Evolutionary conservation across 2,329 filamentous ascomycete species (phyloP), one percentile per base, ranked within the genome.

Genomic region (Pseudocercospora fuligena): DNA sequence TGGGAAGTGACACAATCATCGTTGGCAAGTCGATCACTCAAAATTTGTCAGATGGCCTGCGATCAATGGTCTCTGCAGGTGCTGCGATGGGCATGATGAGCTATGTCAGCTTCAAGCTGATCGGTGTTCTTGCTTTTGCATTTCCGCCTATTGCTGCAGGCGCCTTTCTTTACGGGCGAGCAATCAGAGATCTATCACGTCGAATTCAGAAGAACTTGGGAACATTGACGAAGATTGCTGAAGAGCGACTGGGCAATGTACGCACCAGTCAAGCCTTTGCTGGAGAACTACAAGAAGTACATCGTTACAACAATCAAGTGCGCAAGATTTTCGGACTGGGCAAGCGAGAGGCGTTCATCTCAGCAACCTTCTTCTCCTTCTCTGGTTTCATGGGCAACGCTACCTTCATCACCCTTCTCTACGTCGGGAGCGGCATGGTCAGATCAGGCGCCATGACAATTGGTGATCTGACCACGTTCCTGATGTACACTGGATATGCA

Each of bases 21-120:
- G 95, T 99, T 63, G 95, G 94, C 77, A 99, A 99, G 81, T 97
- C 93, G 75, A 97, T 99, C 71, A 99, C 95, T 0, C 94, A 98
- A 77, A 99, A 99, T 77, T 83, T 99, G 59, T 98, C 94, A 5
- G 95, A 99, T 80, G 95, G 95, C n/a, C 85, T 99, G 61, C 88
- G 95, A 67, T 91, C 95, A 16, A 82, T 95, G 33, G 94, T 99
- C 68, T 97, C 93, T 72, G 95, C 95, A 72, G 89, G 87, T 33
- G 94, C 94, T 66, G 96, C 95, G 2, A 92, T 99, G 74, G 88
- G 88, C 59, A 89, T 97, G 79, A 99, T 99, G 95, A 88, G 92
- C n/a, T 98, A 93, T 85, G 92, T 97, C 67, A 97, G 93, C 77
- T 86, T 96, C 63, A 91, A 97, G 79, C 85, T 99, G 63, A 97